Base-by-base conservation (phyloP, 441 rosid genomes). In the Gossypium davidsonii region DNA sequence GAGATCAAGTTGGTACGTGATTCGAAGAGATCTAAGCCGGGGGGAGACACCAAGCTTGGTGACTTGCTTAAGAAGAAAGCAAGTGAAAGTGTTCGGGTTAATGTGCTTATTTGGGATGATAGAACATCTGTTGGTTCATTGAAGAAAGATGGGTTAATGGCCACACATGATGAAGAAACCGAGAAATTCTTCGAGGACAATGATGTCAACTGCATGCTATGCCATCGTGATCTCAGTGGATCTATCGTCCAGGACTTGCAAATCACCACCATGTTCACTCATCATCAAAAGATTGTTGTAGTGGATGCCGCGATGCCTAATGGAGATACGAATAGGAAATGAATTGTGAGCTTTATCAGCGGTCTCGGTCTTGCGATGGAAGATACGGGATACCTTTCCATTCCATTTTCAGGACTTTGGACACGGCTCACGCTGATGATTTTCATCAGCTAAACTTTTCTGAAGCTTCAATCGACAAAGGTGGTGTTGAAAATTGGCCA, bases 141-240 rank as follows among this genome's bases (percentile, higher is more conserved):
- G 75, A 94, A 90, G 46, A 90, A 82, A 83, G 98, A 91, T 78
- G 99, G 99, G 6, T 79, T 94, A 78, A 94, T 94, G 99, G 94
- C 90, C 48, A 94, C 98, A 58, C 99, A 94, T 76, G 99, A 94
- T 79, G 93, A 94, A 75, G 99, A 91, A 60, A 94, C 99, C 9
- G 88, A 82, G 53, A 79, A 84, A 0, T 94, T 1, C 72, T 92
- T 92, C 86, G 81, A 74, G 28, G 78, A 75, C 26, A 87, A 90
- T 7, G 96, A 90, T 14, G 99, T 91, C 14, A 82, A 94, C 71
- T 94, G 99, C 76, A 77, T 91, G 74, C 28, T 91, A 74, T 94
- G 99, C 77, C 99, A 98, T 10, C 92, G 99, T 48, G 83, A 94
- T 84, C 99, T 96, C n/a, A 97, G 99, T 75, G 97, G 96, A 80